phyloP scores from a whole-genome alignment of 225 moss, liverwort and hornwort genomes.

The Polytrichum formosum region DNA sequence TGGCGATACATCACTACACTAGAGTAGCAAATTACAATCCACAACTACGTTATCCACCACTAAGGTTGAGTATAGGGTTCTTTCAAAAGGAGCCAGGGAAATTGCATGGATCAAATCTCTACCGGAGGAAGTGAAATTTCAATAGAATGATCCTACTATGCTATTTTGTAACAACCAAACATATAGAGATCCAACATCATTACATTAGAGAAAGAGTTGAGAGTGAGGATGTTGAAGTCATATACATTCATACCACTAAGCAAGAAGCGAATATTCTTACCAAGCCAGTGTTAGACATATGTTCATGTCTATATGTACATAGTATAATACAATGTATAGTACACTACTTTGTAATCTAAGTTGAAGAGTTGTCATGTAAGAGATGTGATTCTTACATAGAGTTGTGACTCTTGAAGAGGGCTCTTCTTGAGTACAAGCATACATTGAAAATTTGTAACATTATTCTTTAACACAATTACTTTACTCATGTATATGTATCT shows the following conservation, averaged over 20 bases:
- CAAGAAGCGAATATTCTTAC: not conserved
- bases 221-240: not conserved
- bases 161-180: not conserved
- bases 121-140: no score
- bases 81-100: not conserved
- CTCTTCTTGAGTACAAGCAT: no score
- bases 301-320: no score
- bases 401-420: no score
- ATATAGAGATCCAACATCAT: not conserved
- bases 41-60: not conserved
- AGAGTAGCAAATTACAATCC: not conserved
- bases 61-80: not conserved
- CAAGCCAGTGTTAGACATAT: not conserved
- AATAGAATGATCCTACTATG: not conserved
- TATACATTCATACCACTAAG: not conserved
- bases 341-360: no score
- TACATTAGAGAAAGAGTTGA: not conserved
- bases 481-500: no score
- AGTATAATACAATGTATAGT: no score
- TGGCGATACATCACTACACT: not conserved
- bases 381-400: no score
- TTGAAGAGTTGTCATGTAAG: no score
- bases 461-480: no score
- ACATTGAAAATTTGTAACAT: no score
- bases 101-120: not conserved